Conservation (phyloP, 495 filamentous ascomycete species). For the Pyrenula aspistea region DNA sequence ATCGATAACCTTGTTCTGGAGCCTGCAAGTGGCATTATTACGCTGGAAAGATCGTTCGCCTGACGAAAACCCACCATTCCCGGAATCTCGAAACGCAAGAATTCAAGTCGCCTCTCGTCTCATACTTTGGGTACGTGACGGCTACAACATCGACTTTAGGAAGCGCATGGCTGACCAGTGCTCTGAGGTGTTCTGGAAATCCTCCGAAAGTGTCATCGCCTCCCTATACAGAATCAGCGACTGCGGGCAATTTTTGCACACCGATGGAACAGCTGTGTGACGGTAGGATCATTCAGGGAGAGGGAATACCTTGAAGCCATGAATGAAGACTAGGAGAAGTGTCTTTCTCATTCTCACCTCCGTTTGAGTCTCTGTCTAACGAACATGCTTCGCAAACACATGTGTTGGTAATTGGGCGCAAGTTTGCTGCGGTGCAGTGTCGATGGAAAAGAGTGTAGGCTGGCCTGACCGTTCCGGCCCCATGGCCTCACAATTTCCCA, state of each 20-base stretch:
- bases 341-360: slow-evolving; percentile 63
- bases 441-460: too few relatives aligned
- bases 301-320: slow-evolving; percentile 80
- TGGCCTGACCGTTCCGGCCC: too few relatives aligned
- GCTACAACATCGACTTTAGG: slow-evolving; percentile 60
- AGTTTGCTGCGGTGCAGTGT: too few relatives aligned
- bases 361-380: not conserved
- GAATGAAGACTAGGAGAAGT: slow-evolving; percentile 82
- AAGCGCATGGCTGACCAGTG: slow-evolving; percentile 55
- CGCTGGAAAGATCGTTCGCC: slow-evolving; percentile 1
- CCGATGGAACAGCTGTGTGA: not conserved
- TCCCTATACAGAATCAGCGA: slow-evolving; percentile 40
- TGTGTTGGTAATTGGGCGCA: too few relatives aligned
- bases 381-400: not conserved
- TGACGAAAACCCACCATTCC: slow-evolving; percentile 53
- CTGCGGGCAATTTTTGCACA: not conserved
- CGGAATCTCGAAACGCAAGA: slow-evolving; percentile 71
- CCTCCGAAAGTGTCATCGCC: slow-evolving; percentile 75
- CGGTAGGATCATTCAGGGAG: not conserved
- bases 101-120: slow-evolving; percentile 77
- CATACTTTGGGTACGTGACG: slow-evolving; percentile 77
- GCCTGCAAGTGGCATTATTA: slow-evolving; percentile 48
- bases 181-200: slow-evolving; percentile 65
- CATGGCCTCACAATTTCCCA: too few relatives aligned
- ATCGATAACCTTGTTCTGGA: slow-evolving; percentile 86